Evolutionary conservation across 2,329 filamentous ascomycete genomes (phyloP), one percentile per base, ranked within the genome.

Genomic region (Cladophialophora exuberans): DNA sequence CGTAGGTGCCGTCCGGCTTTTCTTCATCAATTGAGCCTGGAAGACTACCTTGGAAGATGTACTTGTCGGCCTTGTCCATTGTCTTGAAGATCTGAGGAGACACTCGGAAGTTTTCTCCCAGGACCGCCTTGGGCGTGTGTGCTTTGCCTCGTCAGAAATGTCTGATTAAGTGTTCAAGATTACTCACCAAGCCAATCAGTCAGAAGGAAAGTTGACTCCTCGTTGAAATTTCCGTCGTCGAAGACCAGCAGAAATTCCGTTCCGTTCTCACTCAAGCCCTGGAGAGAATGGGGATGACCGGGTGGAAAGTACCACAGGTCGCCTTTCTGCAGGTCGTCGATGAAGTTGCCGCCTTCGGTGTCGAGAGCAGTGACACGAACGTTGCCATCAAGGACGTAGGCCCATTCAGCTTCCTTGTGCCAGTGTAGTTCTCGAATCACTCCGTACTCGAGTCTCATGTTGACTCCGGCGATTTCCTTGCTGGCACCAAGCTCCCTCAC

Each of bases 241-340:
- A 85, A 85, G 41, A 87, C 76, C 33, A 87, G 74, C 1, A 87
- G 72, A 64, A 87, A 87, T 57, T 86, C 83, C 1, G 80, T 83
- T 23, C 83, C 88, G 41, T 88, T 86, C 22, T 66, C 64, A 38
- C 82, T 79, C 1, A 91, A 74, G 0, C 86, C 88, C 70, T 91
- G 88, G 1, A 92, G 80, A 0, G 86, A 89, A 69, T 92, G 88
- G 9, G 88, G 88, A 28, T 90, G 81, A 5, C 88, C 88, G 9
- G 84, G 83, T 18, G 88, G 88, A 72, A 92, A 92, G 65, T 89
- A 92, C 88, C 87, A 92, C 5, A 92, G 70, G 65, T 92, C 89
- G 3, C 89, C 89, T 65, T 88, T 85, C 65, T 84, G 80, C 18
- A 92, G 72, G 65, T 92, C 88, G 61, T 90, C 88, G 57, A 91